Conservation (phyloP, 257 asterid genomes). For the Mitragyna speciosa region DNA sequence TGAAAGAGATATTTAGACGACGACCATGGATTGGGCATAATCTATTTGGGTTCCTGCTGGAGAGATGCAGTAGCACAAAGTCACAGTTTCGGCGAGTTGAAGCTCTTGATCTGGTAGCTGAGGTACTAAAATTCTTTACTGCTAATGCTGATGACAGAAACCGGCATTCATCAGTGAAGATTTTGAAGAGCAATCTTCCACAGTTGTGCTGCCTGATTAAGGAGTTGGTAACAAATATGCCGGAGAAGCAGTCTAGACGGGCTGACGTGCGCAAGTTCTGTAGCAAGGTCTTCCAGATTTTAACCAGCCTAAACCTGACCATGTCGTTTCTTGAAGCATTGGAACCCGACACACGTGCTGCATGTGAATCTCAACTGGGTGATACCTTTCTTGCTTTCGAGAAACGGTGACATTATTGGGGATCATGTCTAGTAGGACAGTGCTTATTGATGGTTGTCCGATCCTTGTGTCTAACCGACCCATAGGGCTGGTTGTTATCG, state of each 20-base stretch:
- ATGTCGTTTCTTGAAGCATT: conserved; percentile 48
- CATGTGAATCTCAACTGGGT: conserved; percentile 66
- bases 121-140: conserved; percentile 53
- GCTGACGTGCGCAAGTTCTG: conserved; percentile 87
- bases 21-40: conserved; percentile 74
- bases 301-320: conserved; percentile 37
- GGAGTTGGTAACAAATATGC: conserved; percentile 68
- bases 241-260: conserved; percentile 75
- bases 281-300: conserved; percentile 61
- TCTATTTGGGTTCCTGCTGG: conserved; percentile 67
- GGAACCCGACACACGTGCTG: conserved; percentile 56
- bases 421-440: neutral
- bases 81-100: conserved; percentile 77
- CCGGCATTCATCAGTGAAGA: conserved; percentile 28
- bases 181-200: conserved; percentile 49
- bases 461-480: no score
- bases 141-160: conserved; percentile 32
- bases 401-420: conserved; percentile 27
- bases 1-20: conserved; percentile 70
- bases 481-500: neutral
- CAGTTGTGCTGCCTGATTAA: conserved; percentile 49
- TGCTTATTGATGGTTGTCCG: neutral
- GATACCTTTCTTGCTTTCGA: conserved; percentile 51
- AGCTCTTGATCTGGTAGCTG: conserved; percentile 72
- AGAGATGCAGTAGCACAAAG: conserved; percentile 70